These are phyloP conservation scores for Astrephomene gubernaculifera DNA, from an alignment of 139 green algal species.

Conservation along the genomic window DNA sequence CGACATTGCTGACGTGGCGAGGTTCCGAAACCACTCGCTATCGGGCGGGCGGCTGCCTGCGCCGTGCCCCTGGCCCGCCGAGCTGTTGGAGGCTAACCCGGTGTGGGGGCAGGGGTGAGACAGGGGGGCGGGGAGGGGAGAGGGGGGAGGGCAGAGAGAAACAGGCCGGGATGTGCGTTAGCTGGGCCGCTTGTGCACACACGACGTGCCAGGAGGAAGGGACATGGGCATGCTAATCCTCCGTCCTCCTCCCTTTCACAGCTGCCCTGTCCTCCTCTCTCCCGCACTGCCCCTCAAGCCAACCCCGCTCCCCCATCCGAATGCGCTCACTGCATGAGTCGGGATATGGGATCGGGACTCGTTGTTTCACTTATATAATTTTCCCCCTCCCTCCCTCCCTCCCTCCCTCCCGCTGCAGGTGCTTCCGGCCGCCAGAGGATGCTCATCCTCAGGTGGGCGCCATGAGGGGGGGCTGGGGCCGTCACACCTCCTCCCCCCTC, in stretches of 20 bases:
- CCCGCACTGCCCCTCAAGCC: not conserved
- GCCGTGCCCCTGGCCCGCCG: constrained; percentile 7
- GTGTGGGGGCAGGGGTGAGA: not conserved
- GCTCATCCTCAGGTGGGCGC: constrained; percentile 3
- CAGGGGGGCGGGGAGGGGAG: not conserved
- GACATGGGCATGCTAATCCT: no score
- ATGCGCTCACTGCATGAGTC: no score
- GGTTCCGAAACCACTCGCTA: not conserved
- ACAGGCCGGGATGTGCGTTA: no score
- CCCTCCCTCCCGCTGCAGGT: not conserved
- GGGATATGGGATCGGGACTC: no score
- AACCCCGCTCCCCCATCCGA: no score
- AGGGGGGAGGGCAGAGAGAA: not conserved
- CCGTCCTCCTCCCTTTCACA: not conserved
- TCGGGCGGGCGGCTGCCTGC: no score
- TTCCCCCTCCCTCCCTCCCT: not conserved
- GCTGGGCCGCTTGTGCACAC: no score
- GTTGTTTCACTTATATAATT: no score
- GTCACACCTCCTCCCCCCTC: not conserved
- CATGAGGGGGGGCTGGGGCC: not conserved
- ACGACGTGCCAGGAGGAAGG: no score
- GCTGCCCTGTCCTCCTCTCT: not conserved
- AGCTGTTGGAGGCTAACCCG: constrained; percentile 10
- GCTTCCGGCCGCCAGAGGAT: constrained; percentile 1
- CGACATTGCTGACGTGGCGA: not conserved